Evolutionary conservation across 78 protist genomes (phyloP).

Genomic region (Emiliania huxleyi): DNA sequence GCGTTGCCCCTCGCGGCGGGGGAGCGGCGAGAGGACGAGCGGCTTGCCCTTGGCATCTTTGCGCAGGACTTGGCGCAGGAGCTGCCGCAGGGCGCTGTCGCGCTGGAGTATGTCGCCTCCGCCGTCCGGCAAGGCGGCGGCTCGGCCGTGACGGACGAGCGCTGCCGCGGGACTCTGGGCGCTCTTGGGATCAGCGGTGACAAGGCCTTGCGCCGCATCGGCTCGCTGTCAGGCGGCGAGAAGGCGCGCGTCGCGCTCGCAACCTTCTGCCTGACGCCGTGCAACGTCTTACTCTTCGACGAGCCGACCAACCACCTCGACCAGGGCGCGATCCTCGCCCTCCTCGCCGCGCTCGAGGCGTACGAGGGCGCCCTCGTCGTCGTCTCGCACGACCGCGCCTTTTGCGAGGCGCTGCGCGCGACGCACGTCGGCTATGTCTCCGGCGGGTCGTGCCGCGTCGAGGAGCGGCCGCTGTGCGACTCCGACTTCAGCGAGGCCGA

Average conservation of each 20-base stretch:
- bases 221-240: conserved; percentile 31
- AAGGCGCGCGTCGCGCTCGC: conserved; percentile 47
- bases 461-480: background rate
- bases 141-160: background rate
- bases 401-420: background rate
- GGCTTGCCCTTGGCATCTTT: background rate
- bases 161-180: background rate
- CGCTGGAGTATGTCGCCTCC: background rate
- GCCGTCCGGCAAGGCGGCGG: background rate
- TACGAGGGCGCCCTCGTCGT: background rate
- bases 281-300: conserved; percentile 29
- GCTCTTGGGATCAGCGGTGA: background rate
- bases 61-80: conserved; percentile 16
- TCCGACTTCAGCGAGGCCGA: background rate
- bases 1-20: background rate
- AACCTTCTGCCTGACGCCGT: conserved; percentile 1
- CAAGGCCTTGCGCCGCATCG: background rate
- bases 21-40: background rate
- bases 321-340: background rate
- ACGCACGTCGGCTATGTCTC: background rate
- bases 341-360: background rate
- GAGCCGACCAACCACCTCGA: conserved; percentile 50
- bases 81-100: background rate
- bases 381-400: conserved; percentile 26
- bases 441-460: background rate